Percentiles rank a stretch among this genome's conserved stretches.
phyloP scores from a whole-genome alignment of 495 filamentous ascomycete genomes.

The Penicillium subrubescens region DNA sequence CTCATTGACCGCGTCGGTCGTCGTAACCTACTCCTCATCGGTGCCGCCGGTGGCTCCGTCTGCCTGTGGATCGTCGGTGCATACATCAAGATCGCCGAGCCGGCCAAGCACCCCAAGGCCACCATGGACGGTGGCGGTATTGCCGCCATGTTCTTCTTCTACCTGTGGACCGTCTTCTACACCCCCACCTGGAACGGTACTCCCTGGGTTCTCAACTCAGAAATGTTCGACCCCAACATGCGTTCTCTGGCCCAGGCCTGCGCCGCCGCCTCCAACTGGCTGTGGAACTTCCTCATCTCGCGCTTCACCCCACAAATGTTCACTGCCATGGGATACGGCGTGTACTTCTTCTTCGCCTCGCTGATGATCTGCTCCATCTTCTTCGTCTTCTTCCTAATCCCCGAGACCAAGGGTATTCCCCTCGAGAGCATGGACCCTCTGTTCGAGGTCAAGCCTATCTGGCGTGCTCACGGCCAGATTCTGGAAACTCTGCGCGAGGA shows the following conservation, averaged over 20 bases:
- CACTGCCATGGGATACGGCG: slow-evolving; percentile 65
- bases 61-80: slow-evolving; percentile 78
- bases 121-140: slow-evolving; percentile 59
- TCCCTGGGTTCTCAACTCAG: slow-evolving; percentile 67
- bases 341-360: slow-evolving; percentile 76
- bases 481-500: slow-evolving; percentile 35
- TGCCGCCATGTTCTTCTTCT: slow-evolving; percentile 77
- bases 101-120: slow-evolving; percentile 33
- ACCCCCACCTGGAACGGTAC: slow-evolving; percentile 76
- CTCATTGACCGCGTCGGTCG: slow-evolving; percentile 73
- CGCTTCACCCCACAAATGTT: slow-evolving; percentile 79
- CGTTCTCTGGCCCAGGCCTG: slow-evolving; percentile 68
- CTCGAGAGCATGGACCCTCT: slow-evolving; percentile 55
- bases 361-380: slow-evolving; percentile 66
- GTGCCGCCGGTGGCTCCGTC: slow-evolving; percentile 66
- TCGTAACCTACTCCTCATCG: slow-evolving; percentile 69
- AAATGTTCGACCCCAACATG: slow-evolving; percentile 63
- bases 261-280: slow-evolving; percentile 71
- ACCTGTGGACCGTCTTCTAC: slow-evolving; percentile 78
- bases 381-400: slow-evolving; percentile 68
- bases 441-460: slow-evolving; percentile 58
- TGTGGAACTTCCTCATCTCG: slow-evolving; percentile 73
- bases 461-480: slow-evolving; percentile 50
- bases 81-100: slow-evolving; percentile 64
- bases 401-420: slow-evolving; percentile 63